Evolutionary conservation across 345 rosid species (phyloP).

Genomic region (Populus tremula): DNA sequence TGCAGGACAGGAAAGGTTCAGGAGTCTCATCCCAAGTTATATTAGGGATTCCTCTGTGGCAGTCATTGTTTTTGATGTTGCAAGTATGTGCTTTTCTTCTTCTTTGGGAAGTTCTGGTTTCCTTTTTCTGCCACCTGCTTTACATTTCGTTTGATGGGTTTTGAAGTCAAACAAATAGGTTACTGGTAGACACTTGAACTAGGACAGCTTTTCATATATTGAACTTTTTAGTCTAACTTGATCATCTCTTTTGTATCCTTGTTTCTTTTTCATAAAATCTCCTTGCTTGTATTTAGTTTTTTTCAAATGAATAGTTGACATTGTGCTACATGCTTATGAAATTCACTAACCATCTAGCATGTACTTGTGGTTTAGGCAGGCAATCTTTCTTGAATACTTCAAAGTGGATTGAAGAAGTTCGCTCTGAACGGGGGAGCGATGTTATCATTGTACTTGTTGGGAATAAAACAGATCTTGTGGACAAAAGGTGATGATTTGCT

Average conservation of each 20-base stretch:
- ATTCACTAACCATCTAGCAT: not conserved
- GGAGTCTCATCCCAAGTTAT: slow-evolving; percentile 94
- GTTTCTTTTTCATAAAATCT: too few species aligned
- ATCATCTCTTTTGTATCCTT: too few species aligned
- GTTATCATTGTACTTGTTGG: slow-evolving; percentile 89
- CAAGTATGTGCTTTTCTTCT: slow-evolving; percentile 41
- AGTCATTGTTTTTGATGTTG: slow-evolving; percentile 87
- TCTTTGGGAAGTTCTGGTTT: too few species aligned
- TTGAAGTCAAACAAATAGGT: not conserved
- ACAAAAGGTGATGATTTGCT: slow-evolving; percentile 21
- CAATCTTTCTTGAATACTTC: slow-evolving; percentile 85
- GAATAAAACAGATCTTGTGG: slow-evolving; percentile 77
- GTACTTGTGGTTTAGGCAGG: slow-evolving; percentile 49
- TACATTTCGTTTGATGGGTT: not conserved
- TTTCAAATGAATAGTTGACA: too few species aligned
- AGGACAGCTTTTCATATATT: too few species aligned
- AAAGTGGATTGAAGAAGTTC: slow-evolving; percentile 93
- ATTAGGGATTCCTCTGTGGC: slow-evolving; percentile 96
- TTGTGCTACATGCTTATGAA: not conserved
- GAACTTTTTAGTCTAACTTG: too few species aligned
- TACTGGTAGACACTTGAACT: too few species aligned
- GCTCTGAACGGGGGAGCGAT: slow-evolving; percentile 84
- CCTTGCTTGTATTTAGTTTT: too few species aligned
- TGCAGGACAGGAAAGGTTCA: slow-evolving; percentile 93
- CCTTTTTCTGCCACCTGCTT: not conserved